Evolutionary conservation across 1,284 basidiomycete genomes (phyloP), one percentile per base, ranked within the genome.

Genomic region (Malassezia furfur): DNA sequence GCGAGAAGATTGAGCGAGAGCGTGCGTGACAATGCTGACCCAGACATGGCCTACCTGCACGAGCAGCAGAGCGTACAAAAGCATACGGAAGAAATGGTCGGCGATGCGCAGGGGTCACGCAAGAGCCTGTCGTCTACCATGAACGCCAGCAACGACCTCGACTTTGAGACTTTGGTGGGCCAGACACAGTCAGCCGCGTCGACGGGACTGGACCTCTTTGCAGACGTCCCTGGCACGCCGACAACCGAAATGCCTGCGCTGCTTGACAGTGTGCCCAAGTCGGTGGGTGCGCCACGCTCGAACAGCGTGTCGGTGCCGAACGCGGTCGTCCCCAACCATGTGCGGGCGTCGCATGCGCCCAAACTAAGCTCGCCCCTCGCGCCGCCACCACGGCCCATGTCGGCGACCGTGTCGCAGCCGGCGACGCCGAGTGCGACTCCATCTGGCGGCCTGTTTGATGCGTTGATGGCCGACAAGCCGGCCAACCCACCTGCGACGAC

Each of bases 1-100:
- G 85, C 15, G 83, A 85, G 30, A 82, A 88, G 11, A 89, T 93
- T 9, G 86, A 89, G 75, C 82, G 81, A 63, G 89, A 93, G 28
- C 47, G 47, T 47, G 19, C n/a, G 45, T 47, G 14, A 15, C 9
- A 8, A 15, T 14, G 3, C 43, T 45, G 14, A 45, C n/a, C 43
- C 25, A 72, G 37, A 51, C 32, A 15, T 52, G 19, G 50, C 30
- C 11, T 30, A 45, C 37, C 46, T 72, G 32, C 48, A 46, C 22
- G 68, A 72, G 43, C 53, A 60, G 25, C 63, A 55, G 44, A 28
- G 63, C 15, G 62, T 71, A 59, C 59, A 70, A 36, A 57, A 54
- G 37, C 68, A 68, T 32, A 36, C 32, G 2, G 22, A 35, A 2
- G 21, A 47, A 15, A 25, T 36, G 9, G 32, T 47, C 15, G n/a